Evolutionary conservation across 176 grass and related monocot genomes (phyloP).

Genomic region (Oryza rufipogon): DNA sequence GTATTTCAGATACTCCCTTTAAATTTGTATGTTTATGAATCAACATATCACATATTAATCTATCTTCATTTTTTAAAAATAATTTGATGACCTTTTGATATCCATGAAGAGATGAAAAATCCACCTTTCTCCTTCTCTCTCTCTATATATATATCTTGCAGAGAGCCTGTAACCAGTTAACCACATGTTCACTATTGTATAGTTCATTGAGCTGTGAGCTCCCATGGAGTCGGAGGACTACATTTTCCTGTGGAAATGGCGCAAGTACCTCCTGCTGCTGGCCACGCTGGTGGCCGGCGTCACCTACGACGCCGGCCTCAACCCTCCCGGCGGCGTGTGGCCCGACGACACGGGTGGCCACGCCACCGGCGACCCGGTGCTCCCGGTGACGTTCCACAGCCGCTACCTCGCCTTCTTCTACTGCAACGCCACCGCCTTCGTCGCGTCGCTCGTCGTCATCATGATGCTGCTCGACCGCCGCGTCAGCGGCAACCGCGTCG

Average conservation of each 20-base stretch:
- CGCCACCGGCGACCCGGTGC: background rate
- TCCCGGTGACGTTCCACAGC: background rate
- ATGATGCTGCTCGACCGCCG: conserved; percentile 7
- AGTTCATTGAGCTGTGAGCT: background rate
- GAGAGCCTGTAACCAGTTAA: no score
- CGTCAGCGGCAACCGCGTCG: background rate
- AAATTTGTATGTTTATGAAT: no score
- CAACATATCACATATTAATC: no score
- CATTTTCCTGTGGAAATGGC: conserved; percentile 33
- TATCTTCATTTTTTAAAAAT: no score
- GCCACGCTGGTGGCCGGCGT: conserved; percentile 36
- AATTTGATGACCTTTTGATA: no score
- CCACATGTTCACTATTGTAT: no score
- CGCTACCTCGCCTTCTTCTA: conserved; percentile 4
- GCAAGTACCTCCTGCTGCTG: conserved; percentile 45
- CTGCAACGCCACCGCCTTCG: conserved; percentile 19
- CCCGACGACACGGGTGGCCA: background rate
- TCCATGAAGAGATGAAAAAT: no score
- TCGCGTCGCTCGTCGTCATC: conserved; percentile 21
- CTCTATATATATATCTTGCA: no score
- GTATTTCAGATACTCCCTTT: no score
- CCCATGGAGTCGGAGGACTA: background rate
- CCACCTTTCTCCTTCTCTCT: no score
- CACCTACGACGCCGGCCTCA: conserved; percentile 41
- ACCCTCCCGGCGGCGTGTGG: conserved; percentile 45